A percentile compares a stretch with the other conserved stretches of the same genome.
These are phyloP conservation scores for Exophiala viscosa DNA, from an alignment of 2,329 filamentous ascomycete genomes.

Conservation along the genomic window DNA sequence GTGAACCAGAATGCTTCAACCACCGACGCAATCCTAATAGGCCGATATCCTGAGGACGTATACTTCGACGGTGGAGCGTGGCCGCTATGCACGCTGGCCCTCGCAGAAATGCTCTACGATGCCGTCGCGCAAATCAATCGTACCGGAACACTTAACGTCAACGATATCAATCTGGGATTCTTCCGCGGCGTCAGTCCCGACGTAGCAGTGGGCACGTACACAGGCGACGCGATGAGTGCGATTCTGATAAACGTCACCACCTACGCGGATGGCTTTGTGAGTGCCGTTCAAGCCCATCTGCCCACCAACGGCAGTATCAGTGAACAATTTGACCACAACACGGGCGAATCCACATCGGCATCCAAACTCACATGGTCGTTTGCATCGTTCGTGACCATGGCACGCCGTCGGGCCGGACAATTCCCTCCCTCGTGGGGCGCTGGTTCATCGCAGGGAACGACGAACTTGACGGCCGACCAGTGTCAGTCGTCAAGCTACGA, in stretches of 20 bases:
- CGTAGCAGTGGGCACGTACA: constrained; percentile 60
- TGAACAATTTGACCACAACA: constrained; percentile 39
- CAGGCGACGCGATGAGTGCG: constrained; percentile 43
- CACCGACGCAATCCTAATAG: constrained; percentile 59
- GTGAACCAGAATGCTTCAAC: constrained; percentile 64
- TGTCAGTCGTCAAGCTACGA: constrained; percentile 24
- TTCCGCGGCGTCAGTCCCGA: constrained; percentile 63
- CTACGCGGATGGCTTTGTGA: constrained; percentile 58
- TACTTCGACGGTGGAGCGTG: constrained; percentile 78
- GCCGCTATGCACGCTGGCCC: constrained; percentile 71
- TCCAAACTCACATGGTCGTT: constrained; percentile 46
- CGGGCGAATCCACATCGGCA: constrained; percentile 38
- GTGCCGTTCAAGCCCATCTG: constrained; percentile 45
- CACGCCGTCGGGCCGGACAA: constrained; percentile 22
- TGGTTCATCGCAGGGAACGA: constrained; percentile 9
- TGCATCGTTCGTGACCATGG: constrained; percentile 38
- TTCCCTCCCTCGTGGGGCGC: constrained; percentile 28
- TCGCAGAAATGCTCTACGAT: constrained; percentile 75
- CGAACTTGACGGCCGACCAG: constrained; percentile 10
- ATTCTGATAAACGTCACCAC: constrained; percentile 58
- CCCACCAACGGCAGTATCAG: constrained; percentile 54
- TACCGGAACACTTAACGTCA: constrained; percentile 62
- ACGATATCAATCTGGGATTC: constrained; percentile 63
- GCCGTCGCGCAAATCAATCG: constrained; percentile 68
- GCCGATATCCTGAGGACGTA: constrained; percentile 67